These are phyloP conservation scores for Mortierella sp. DNA, from an alignment of 371 early-diverging fungal species.

Conservation along the genomic window DNA sequence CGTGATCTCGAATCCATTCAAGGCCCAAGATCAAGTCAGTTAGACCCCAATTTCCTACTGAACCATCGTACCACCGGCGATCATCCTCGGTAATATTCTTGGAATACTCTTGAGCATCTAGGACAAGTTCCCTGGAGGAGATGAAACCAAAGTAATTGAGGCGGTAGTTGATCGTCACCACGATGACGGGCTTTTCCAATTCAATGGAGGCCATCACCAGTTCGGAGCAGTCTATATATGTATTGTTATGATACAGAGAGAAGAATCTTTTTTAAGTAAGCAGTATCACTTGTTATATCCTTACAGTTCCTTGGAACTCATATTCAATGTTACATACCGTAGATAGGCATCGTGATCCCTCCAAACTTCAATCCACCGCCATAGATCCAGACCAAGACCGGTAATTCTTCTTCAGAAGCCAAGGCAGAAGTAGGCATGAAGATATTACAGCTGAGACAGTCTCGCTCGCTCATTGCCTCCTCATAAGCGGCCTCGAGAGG, in stretches of 20 bases:
- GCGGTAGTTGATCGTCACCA: conserved; percentile 36
- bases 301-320: not conserved
- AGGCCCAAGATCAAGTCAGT: conserved; percentile 57
- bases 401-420: too few species aligned
- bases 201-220: conserved; percentile 10
- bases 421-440: too few species aligned
- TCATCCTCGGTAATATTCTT: not conserved
- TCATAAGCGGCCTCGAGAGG: too few species aligned
- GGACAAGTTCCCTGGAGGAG: conserved; percentile 30
- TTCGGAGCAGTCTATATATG: conserved; percentile 12
- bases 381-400: too few species aligned
- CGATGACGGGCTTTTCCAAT: conserved; percentile 19
- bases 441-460: too few species aligned
- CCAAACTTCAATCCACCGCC: not conserved
- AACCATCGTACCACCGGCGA: conserved; percentile 12
- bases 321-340: conserved; percentile 1
- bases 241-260: not conserved
- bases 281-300: not conserved
- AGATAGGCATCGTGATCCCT: not conserved
- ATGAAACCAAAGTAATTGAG: conserved; percentile 39
- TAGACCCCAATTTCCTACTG: conserved; percentile 55
- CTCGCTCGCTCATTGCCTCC: too few species aligned
- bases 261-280: not conserved
- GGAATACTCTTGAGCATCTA: not conserved
- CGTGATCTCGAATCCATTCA: conserved; percentile 59